Conservation (phyloP, 2,329 filamentous ascomycete genomes). For the Monosporascus sp. region DNA sequence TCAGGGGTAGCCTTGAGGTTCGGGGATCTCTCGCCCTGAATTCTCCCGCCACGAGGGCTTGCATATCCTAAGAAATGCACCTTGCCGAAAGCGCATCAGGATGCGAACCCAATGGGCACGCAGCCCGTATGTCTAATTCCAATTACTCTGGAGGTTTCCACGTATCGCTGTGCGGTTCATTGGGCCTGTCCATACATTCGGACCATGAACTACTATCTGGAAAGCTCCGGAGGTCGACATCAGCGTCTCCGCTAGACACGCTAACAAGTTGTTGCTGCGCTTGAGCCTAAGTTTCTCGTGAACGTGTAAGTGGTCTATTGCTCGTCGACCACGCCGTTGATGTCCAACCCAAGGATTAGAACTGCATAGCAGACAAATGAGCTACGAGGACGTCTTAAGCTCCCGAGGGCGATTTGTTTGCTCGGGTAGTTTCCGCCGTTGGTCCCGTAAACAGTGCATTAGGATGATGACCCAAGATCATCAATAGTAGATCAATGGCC, state of each 20-base stretch:
- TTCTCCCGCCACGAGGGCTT: not conserved
- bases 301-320: not conserved
- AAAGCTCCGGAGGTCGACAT: no score
- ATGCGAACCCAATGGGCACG: not conserved
- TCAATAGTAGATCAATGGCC: not conserved
- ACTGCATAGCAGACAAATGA: not conserved
- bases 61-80: not conserved
- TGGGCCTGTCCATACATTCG: no score
- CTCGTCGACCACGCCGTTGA: not conserved
- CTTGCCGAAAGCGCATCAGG: not conserved
- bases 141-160: not conserved
- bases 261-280: not conserved
- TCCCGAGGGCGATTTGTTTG: not conserved
- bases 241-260: not conserved
- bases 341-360: not conserved
- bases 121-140: not conserved
- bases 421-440: not conserved
- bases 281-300: not conserved
- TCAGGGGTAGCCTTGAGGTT: not conserved
- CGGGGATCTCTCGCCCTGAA: not conserved
- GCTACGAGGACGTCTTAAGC: not conserved
- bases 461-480: not conserved
- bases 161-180: not conserved
- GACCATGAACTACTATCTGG: no score
- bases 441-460: not conserved